Conservation (phyloP, 208 protist species). For the Trypanosoma congolense region DNA sequence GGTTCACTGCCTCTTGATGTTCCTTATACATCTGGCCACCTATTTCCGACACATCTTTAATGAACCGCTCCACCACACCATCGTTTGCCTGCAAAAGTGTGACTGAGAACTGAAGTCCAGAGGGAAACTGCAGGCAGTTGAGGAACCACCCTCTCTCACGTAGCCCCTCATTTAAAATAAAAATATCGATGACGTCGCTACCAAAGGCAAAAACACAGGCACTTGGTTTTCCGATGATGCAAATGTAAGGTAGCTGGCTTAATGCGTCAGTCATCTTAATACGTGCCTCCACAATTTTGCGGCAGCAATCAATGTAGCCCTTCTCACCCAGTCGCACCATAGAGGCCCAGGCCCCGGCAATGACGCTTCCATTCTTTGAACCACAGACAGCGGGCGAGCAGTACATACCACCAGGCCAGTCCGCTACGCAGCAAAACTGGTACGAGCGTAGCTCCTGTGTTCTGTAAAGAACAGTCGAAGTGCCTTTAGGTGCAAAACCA, state of each 20-base stretch:
- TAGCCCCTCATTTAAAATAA: conserved; percentile 77
- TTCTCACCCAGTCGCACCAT: conserved; percentile 91
- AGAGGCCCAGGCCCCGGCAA: conserved; percentile 95
- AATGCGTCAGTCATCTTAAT: conserved; percentile 76
- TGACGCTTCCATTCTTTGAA: conserved; percentile 91
- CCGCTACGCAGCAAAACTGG: conserved; percentile 93
- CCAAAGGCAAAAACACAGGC: conserved; percentile 88
- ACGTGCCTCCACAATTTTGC: conserved; percentile 74
- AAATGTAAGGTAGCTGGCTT: conserved; percentile 50
- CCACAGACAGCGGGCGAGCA: conserved; percentile 95
- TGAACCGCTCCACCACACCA: conserved; percentile 69
- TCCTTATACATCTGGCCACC: conserved; percentile 38
- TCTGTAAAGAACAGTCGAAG: conserved; percentile 94
- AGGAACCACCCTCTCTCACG: conserved; percentile 89
- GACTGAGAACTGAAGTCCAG: conserved; percentile 89
- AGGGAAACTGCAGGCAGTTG: conserved; percentile 92
- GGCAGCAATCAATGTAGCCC: conserved; percentile 78
- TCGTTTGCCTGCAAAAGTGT: conserved; percentile 83
- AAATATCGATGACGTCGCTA: conserved; percentile 88
- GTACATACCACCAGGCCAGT: conserved; percentile 98
- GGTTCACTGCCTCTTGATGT: conserved; percentile 22
- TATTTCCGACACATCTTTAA: conserved; percentile 62
- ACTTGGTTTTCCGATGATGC: conserved; percentile 82
- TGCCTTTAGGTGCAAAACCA: conserved; percentile 97
- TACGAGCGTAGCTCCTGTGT: conserved; percentile 81